Base-by-base conservation (phyloP, 2,329 filamentous ascomycete genomes). In the Dactylellina sp. region DNA sequence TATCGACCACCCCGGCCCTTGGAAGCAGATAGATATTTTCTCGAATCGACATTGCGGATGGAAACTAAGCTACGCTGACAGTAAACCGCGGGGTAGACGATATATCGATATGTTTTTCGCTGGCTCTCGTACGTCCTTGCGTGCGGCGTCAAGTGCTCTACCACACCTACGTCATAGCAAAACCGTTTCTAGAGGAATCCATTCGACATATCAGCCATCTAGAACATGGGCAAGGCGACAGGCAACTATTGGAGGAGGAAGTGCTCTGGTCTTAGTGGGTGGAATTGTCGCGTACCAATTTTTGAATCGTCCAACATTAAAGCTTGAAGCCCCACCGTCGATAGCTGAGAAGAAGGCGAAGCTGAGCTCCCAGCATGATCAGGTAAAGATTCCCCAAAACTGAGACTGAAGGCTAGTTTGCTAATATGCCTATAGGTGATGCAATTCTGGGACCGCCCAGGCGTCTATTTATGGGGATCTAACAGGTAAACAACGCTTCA, bases 391-490 rank as follows among this genome's bases (percentile, higher is more conserved):
- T 11, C 6, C 16, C 9, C 22, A 6, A n/a, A 5, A 35, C 2
- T n/a, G 9, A 32, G 18, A 11, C 5, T 57, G 16, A 16, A 7
- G 16, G 28, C 25, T 2, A 53, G 25, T 57, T 16, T 49, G 16
- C 18, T 44, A 28, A 60, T 7, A 20, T 12, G 14, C 5, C 3
- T 5, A 24, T 47, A 79, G 76, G 70, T 76, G 5, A 56, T 75
- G 57, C 75, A 66, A 39, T 77, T 76, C 35, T 86, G 88, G 84
- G 87, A 88, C 81, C 89, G 91, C 72, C 94, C 95, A 0, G 95
- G 93, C 1, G 90, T 98, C 0, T 98, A 96, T 81, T 88, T 90
- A 3, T 99, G 95, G 94, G 95, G 95, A 0, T 92, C 90, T 16
- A 99, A 99, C 79, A 74, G 65, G 78, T 77, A 68, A 61, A 55